Percentiles rank a stretch among this genome's conserved stretches.
These are phyloP conservation scores for Daldinia decipiens DNA, from an alignment of 495 filamentous ascomycete species.

Conservation along the genomic window DNA sequence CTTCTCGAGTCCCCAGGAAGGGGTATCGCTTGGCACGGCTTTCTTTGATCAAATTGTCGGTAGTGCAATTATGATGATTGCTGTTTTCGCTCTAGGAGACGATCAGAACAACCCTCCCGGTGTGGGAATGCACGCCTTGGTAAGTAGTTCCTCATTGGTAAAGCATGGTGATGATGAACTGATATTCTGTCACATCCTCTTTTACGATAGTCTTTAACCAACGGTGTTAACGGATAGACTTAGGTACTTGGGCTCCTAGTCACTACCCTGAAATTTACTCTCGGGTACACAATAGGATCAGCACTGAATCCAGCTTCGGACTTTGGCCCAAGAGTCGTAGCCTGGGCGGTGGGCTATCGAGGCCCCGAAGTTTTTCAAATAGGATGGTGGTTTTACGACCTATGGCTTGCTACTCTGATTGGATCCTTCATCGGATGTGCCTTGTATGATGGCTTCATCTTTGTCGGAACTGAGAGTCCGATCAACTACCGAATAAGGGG, in stretches of 20 bases:
- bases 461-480: constrained; percentile 63
- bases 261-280: constrained; percentile 55
- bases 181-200: background rate
- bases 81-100: constrained; percentile 64
- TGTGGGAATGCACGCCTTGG: constrained; percentile 60
- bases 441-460: constrained; percentile 65
- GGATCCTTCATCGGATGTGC: constrained; percentile 59
- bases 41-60: constrained; percentile 65
- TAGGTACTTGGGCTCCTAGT: constrained; percentile 58
- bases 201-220: background rate
- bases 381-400: constrained; percentile 64
- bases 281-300: constrained; percentile 61
- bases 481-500: constrained; percentile 58
- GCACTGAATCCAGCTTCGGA: constrained; percentile 63
- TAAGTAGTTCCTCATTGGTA: constrained; percentile 8
- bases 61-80: constrained; percentile 56
- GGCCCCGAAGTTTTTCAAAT: constrained; percentile 52
- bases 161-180: background rate
- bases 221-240: background rate
- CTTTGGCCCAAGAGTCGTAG: constrained; percentile 58
- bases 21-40: constrained; percentile 57
- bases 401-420: constrained; percentile 57
- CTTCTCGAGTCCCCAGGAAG: constrained; percentile 57
- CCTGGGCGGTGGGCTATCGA: constrained; percentile 57
- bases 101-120: constrained; percentile 65